These are phyloP conservation scores for Yamadazyma insecticola DNA, from an alignment of 805 yeast species.

Conservation along the genomic window DNA sequence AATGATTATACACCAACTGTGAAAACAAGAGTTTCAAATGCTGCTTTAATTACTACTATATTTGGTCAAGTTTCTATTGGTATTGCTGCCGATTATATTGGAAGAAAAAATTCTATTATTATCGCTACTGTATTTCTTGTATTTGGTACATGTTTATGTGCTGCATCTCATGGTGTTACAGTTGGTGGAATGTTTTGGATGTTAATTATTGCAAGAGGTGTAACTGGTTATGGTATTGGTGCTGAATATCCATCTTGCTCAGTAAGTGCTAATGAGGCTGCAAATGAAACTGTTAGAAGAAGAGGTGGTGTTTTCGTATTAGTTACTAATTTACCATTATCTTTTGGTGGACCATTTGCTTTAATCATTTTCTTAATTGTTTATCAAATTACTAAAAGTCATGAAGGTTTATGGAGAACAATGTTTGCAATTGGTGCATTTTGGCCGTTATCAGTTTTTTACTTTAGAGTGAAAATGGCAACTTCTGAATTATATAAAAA, in stretches of 20 bases:
- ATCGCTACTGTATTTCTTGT: constrained; percentile 59
- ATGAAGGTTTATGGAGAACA: constrained; percentile 62
- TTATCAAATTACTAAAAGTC: constrained; percentile 48
- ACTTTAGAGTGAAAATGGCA: constrained; percentile 66
- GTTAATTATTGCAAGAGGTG: constrained; percentile 69
- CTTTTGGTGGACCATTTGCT: constrained; percentile 79
- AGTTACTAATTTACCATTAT: constrained; percentile 68
- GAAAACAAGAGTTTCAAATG: constrained; percentile 65
- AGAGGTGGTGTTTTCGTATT: constrained; percentile 64
- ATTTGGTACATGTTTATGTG: constrained; percentile 60
- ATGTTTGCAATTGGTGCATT: constrained; percentile 60
- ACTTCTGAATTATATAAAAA: constrained; percentile 61
- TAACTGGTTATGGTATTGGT: constrained; percentile 75
- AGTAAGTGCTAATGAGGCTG: constrained; percentile 67
- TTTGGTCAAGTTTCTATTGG: constrained; percentile 69
- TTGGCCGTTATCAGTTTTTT: constrained; percentile 70
- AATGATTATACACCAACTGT: constrained; percentile 38
- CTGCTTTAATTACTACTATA: constrained; percentile 65
- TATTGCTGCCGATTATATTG: constrained; percentile 57
- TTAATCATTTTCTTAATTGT: constrained; percentile 64
- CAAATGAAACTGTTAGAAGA: constrained; percentile 58
- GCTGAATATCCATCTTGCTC: constrained; percentile 74
- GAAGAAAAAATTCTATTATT: constrained; percentile 68
- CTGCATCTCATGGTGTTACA: constrained; percentile 62
- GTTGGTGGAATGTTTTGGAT: constrained; percentile 70